Percentiles rank a stretch among this genome's conserved stretches.
phyloP scores from a whole-genome alignment of 164 flowering plant genomes.

The Nymphaea thermarum region DNA sequence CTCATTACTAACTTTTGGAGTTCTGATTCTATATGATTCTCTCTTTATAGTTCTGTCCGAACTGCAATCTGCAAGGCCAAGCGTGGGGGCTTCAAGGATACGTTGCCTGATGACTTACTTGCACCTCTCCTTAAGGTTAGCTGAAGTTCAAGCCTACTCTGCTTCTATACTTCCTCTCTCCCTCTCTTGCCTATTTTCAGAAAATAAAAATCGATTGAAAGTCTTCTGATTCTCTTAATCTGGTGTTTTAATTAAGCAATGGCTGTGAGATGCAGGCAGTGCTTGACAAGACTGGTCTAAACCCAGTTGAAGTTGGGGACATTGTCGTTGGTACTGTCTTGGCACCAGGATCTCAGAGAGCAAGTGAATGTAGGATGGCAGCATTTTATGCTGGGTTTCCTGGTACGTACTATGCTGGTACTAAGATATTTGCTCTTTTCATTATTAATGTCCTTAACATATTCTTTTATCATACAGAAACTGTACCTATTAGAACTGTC shows the following conservation, averaged over 20 bases:
- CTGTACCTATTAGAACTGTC: conserved; percentile 89
- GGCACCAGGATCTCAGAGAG: conserved; percentile 89
- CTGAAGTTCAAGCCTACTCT: not conserved
- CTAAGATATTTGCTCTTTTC: not conserved
- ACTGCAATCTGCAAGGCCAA: conserved; percentile 81
- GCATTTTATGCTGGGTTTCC: conserved; percentile 99
- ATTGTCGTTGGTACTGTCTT: conserved; percentile 91
- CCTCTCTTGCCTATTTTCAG: too few species aligned
- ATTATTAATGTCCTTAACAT: not conserved
- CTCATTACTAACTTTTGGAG: not conserved
- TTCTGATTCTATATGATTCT: not conserved
- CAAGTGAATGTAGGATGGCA: conserved; percentile 97
- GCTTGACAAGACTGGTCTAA: conserved; percentile 73
- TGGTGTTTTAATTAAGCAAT: not conserved
- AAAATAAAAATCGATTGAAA: not conserved
- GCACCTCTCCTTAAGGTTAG: conserved; percentile 74
- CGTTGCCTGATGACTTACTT: conserved; percentile 73
- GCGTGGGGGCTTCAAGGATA: conserved; percentile 92
- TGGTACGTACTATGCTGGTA: conserved; percentile 28
- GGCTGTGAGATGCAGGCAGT: conserved; percentile 42
- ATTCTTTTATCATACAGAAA: conserved; percentile 33
- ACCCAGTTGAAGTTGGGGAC: conserved; percentile 91
- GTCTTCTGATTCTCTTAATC: not conserved
- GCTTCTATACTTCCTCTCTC: not conserved
- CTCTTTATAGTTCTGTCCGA: conserved; percentile 43